Base-by-base conservation (phyloP, 768 basidiomycete genomes). In the Tremella fuciformis region DNA sequence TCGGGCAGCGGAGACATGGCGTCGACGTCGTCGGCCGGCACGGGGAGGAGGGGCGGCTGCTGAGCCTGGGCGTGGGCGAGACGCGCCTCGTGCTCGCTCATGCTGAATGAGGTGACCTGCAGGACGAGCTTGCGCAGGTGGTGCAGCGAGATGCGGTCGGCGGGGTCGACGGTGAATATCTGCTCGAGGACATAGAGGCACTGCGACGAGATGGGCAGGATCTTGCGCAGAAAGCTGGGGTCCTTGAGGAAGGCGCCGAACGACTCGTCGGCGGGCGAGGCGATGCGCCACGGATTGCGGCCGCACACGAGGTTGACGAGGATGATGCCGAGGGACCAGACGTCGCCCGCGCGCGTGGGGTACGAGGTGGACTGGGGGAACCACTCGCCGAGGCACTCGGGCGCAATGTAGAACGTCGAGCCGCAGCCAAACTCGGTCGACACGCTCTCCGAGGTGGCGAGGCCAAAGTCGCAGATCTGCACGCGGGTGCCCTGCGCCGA, bases 321-420 rank as follows among this genome's bases (percentile, higher is more conserved):
- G 80, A 80, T 64, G 76, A 97, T 91, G 34, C 92, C 94, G 46
- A 71, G 53, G 24, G 66, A 93, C 94, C 94, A 99, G 63, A 97
- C 84, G 76, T 99, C 94, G 75, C 94, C 96, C 71, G 84, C 84
- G 67, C 84, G 82, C 9, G 70, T 90, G 13, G 89, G 89, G 78
- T 99, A 80, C 8, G 84, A 70, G 80, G 53, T 58, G 41, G 69
- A 65, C 3, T 69, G 62, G 41, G 77, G 84, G 69, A 81, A 62
- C 65, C 57, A 75, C 64, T 54, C 87, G 13, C 88, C 86, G 61
- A 78, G 78, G 59, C 80, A 80, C 64, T 81, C 80, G 8, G 73
- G 75, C 15, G 73, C 70, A 53, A 76, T 76, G 67, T 76, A 76
- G 62, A 75, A 77, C 11, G 71, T 73, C 18, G 74, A 76, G n/a